phyloP scores from a whole-genome alignment of 116 monocot species.

The Trichopus zeylanicus region DNA sequence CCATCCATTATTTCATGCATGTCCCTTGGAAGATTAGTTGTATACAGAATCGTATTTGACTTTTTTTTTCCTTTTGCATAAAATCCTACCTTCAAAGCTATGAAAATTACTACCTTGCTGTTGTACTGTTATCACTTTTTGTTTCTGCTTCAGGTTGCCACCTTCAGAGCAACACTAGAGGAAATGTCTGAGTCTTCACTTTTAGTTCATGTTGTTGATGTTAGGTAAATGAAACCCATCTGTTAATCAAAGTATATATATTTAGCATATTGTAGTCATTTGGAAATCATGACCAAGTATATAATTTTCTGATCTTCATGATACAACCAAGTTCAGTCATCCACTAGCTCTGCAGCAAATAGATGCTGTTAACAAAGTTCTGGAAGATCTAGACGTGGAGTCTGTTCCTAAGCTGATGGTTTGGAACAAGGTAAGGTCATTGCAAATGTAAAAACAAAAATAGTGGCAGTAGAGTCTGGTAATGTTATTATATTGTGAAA shows the following conservation, averaged over 20 bases:
- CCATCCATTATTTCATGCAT: too few relatives aligned
- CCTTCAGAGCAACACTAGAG: slow-evolving; percentile 95
- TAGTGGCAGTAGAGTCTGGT: not conserved
- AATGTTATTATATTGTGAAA: not conserved
- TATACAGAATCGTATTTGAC: too few relatives aligned
- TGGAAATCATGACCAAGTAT: slow-evolving; percentile 2
- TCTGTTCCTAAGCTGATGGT: slow-evolving; percentile 82
- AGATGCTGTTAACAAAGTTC: slow-evolving; percentile 76
- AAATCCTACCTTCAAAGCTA: too few relatives aligned
- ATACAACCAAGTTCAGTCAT: slow-evolving; percentile 48
- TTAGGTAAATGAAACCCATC: slow-evolving; percentile 40
- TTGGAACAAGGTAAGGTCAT: slow-evolving; percentile 81
- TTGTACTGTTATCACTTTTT: slow-evolving; percentile 1
- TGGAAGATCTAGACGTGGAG: slow-evolving; percentile 74
- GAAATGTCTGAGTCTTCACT: slow-evolving; percentile 95
- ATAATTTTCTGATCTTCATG: slow-evolving; percentile 9
- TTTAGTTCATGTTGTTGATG: slow-evolving; percentile 92
- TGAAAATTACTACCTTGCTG: too few relatives aligned
- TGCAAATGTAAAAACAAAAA: not conserved
- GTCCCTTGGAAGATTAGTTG: too few relatives aligned
- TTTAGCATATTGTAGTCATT: too few relatives aligned
- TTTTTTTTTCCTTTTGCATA: not conserved
- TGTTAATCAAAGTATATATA: not conserved
- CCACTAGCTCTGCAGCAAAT: slow-evolving; percentile 82
- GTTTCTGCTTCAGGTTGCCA: slow-evolving; percentile 62